Evolutionary conservation across 768 basidiomycete species (phyloP).

Genomic region (Suillus clintonianus): DNA sequence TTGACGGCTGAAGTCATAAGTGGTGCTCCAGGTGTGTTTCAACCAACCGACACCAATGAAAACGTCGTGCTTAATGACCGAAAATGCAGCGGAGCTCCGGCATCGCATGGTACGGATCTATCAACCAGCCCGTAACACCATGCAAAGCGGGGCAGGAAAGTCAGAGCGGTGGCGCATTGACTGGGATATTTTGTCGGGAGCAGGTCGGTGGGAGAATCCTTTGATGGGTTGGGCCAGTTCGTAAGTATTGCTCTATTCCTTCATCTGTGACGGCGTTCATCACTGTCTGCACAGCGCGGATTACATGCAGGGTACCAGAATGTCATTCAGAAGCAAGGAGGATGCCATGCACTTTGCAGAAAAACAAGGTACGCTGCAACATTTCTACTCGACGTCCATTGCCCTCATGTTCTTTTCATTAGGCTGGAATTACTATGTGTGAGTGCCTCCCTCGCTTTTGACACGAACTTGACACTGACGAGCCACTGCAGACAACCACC

Average conservation of each 20-base stretch:
- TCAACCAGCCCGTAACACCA: slow-evolving; percentile 90
- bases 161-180: slow-evolving; percentile 91
- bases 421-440: slow-evolving; percentile 96
- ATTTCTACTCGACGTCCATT: slow-evolving; percentile 2
- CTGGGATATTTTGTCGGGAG: slow-evolving; percentile 88
- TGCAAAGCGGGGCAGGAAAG: slow-evolving; percentile 90
- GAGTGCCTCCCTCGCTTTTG: slow-evolving; percentile 35
- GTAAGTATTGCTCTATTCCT: slow-evolving; percentile 47
- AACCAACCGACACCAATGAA: not conserved
- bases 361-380: slow-evolving; percentile 81
- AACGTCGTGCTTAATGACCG: not conserved
- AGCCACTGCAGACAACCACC: slow-evolving; percentile 50
- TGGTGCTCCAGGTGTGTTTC: slow-evolving; percentile 75
- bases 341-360: slow-evolving; percentile 95
- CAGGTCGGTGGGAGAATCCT: slow-evolving; percentile 96
- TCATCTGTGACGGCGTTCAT: slow-evolving; percentile 7
- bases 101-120: slow-evolving; percentile 90
- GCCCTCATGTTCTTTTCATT: slow-evolving; percentile 7
- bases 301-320: slow-evolving; percentile 90
- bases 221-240: slow-evolving; percentile 97
- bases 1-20: slow-evolving; percentile 81
- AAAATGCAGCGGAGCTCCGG: slow-evolving; percentile 68
- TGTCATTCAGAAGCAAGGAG: slow-evolving; percentile 84
- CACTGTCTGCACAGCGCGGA: slow-evolving; percentile 62
- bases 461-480: slow-evolving; percentile 11